Evolutionary conservation across 495 filamentous ascomycete species (phyloP).

Genomic region (Apodospora peruviana): DNA sequence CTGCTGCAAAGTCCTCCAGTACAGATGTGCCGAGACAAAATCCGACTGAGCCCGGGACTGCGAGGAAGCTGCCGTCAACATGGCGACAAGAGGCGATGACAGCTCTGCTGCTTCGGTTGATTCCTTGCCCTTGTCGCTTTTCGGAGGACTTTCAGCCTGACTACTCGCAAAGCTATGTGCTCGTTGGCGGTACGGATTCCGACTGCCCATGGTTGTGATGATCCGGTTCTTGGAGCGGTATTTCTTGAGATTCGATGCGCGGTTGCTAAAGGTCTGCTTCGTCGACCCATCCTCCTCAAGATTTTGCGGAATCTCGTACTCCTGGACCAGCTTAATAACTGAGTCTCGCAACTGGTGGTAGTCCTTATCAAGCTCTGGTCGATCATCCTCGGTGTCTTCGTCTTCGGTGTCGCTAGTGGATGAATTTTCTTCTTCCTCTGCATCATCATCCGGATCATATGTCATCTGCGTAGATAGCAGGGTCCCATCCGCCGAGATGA

Average conservation of each 20-base stretch:
- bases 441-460: slow-evolving; percentile 61
- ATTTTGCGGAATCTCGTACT: slow-evolving; percentile 67
- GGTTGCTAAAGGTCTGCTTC: slow-evolving; percentile 58
- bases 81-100: slow-evolving; percentile 52
- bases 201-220: slow-evolving; percentile 47
- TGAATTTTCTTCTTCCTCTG: slow-evolving; percentile 58
- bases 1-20: slow-evolving; percentile 62
- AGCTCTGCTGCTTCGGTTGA: slow-evolving; percentile 23
- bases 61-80: slow-evolving; percentile 62
- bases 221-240: slow-evolving; percentile 46
- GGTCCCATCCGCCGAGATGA: slow-evolving; percentile 66
- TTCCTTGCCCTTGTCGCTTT: slow-evolving; percentile 27
- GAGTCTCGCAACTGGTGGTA: slow-evolving; percentile 79
- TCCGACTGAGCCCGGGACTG: slow-evolving; percentile 65
- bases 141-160: slow-evolving; percentile 25
- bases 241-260: slow-evolving; percentile 48
- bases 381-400: slow-evolving; percentile 59
- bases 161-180: slow-evolving; percentile 31
- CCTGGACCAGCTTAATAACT: slow-evolving; percentile 73
- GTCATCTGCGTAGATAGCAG: slow-evolving; percentile 65
- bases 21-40: slow-evolving; percentile 64
- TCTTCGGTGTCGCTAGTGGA: slow-evolving; percentile 56
- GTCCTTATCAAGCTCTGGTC: slow-evolving; percentile 69
- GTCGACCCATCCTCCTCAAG: slow-evolving; percentile 45
- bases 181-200: slow-evolving; percentile 49